Evolutionary conservation across 176 grass and related monocot species (phyloP).

Genomic region (Ananas comosus): DNA sequence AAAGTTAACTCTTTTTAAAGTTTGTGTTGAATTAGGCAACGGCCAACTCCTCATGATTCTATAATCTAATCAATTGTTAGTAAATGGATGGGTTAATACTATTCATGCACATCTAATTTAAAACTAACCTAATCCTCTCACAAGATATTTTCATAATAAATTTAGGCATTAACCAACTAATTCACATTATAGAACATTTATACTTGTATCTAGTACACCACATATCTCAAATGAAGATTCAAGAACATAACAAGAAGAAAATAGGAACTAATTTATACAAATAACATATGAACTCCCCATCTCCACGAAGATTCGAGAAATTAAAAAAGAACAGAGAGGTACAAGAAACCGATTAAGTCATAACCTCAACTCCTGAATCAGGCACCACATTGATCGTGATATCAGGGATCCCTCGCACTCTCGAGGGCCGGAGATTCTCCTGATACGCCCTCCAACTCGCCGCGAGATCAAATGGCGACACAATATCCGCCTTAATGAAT

Average conservation of each 20-base stretch:
- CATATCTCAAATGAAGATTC: neutral
- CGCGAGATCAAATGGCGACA: constrained; percentile 84
- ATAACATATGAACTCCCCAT: neutral
- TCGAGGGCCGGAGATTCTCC: constrained; percentile 61
- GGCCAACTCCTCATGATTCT: too few species aligned
- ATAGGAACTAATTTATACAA: constrained; percentile 2
- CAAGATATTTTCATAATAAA: too few species aligned
- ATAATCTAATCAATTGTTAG: too few species aligned
- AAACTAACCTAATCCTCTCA: too few species aligned
- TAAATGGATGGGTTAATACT: too few species aligned
- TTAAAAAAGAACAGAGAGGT: neutral
- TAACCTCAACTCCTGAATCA: constrained; percentile 52
- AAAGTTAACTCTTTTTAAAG: too few species aligned
- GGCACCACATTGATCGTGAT: constrained; percentile 39
- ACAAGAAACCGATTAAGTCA: constrained; percentile 11
- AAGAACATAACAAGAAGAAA: too few species aligned
- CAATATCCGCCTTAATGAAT: constrained; percentile 47
- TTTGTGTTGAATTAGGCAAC: too few species aligned
- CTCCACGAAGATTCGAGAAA: neutral
- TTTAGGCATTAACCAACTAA: too few species aligned
- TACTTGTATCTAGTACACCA: neutral
- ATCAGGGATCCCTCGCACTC: constrained; percentile 58
- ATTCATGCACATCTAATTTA: too few species aligned
- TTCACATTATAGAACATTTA: neutral
- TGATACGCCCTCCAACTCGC: constrained; percentile 85